Evolutionary conservation across 2,329 filamentous ascomycete genomes (phyloP).

Genomic region (Lasiodiplodia citricola): DNA sequence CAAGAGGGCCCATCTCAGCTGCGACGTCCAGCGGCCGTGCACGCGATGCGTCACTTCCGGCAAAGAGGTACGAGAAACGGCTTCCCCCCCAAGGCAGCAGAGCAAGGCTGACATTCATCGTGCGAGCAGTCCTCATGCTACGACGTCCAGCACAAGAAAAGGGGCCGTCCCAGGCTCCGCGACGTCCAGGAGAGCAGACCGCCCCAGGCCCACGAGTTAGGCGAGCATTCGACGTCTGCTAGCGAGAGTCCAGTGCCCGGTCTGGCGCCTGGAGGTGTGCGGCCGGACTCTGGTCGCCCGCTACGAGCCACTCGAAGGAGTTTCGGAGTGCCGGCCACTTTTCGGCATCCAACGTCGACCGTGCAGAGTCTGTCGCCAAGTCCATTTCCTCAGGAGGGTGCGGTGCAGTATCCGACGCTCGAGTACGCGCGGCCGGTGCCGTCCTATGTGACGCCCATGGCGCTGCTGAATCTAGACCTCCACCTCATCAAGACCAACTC

Average conservation of each 20-base stretch:
- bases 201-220: slow-evolving; percentile 33
- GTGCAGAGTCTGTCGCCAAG: slow-evolving; percentile 18
- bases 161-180: slow-evolving; percentile 76
- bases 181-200: slow-evolving; percentile 65
- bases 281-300: slow-evolving; percentile 10
- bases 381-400: slow-evolving; percentile 7
- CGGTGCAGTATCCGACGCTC: slow-evolving; percentile 10
- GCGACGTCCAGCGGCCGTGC: slow-evolving; percentile 74
- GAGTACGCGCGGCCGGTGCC: neutral
- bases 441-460: slow-evolving; percentile 32
- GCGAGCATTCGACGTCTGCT: slow-evolving; percentile 37
- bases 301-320: slow-evolving; percentile 23
- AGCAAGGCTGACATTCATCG: slow-evolving; percentile 3
- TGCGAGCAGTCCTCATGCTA: slow-evolving; percentile 70
- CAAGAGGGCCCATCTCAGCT: slow-evolving; percentile 78
- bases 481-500: slow-evolving; percentile 53
- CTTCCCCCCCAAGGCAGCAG: neutral
- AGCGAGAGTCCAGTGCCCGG: slow-evolving; percentile 35
- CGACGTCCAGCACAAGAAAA: slow-evolving; percentile 86
- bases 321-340: slow-evolving; percentile 20
- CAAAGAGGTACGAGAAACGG: slow-evolving; percentile 59
- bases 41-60: slow-evolving; percentile 77
- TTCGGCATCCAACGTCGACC: slow-evolving; percentile 29
- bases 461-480: slow-evolving; percentile 55
- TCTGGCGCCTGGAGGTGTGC: slow-evolving; percentile 33